Evolutionary conservation across 2,329 filamentous ascomycete genomes (phyloP), one percentile per base, ranked within the genome.

Genomic region (Paecilomyces formosus): DNA sequence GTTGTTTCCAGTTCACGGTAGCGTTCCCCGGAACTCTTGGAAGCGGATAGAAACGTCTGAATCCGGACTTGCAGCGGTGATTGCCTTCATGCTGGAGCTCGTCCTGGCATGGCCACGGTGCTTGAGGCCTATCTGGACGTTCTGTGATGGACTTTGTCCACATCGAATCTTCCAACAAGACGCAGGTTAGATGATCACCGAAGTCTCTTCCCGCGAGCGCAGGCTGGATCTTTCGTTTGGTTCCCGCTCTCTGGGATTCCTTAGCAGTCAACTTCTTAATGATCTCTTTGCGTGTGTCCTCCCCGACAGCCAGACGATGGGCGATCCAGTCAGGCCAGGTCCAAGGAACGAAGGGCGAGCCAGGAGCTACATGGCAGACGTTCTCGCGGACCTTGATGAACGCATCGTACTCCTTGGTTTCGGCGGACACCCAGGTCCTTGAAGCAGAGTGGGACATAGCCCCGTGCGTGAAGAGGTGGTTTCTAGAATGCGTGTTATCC

Each of bases 1-100:
- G 59, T 51, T 69, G 66, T 58, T 70, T 72, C 68, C 68, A 73
- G 54, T 64, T 66, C 15, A 69, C 69, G 3, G 68, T 72, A 13
- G 60, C 59, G 54, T 73, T 72, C n/a, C 66, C 65, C 5, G 65
- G 65, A 1, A 66, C 64, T 33, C 71, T 63, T n/a, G 71, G 71
- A 15, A 72, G 57, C 18, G 68, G 69, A 15, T 58, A 65, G 55
- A 71, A 72, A 12, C 70, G 64, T 24, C 63, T 63, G 56, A 67
- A 70, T 13, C 66, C 63, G 28, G 69, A 71, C 22, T 64, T 67
- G 50, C 60, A 63, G 24, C 70, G 58, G 56, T 70, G 64, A 21
- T 70, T 65, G 8, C 69, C 69, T 57, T 73, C 71, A 39, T 70
- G 66, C 57, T 67, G 68, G 57, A 69, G 65, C 57, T 73, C 71